Evolutionary conservation across 2,329 filamentous ascomycete genomes (phyloP).

Genomic region (Hypoxylon sp.): DNA sequence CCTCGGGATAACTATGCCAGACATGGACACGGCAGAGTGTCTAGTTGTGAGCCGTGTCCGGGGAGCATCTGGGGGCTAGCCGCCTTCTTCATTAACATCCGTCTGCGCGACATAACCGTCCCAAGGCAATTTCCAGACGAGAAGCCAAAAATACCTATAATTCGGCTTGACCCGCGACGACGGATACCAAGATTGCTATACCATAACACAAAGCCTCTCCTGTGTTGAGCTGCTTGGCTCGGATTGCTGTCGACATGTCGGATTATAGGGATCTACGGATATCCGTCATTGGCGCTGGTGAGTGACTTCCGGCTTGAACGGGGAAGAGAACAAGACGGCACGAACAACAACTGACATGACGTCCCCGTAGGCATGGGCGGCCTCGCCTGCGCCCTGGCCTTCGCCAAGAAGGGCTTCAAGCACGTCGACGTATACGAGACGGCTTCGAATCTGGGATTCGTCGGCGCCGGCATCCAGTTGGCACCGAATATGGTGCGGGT

Average conservation of each 20-base stretch:
- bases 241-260: constrained; percentile 38
- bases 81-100: constrained; percentile 16
- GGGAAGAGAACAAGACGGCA: background rate
- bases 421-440: constrained; percentile 78
- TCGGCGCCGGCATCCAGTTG: constrained; percentile 85
- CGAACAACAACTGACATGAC: constrained; percentile 9
- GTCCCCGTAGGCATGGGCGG: constrained; percentile 74
- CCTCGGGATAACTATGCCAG: constrained; percentile 29
- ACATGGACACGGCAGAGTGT: constrained; percentile 27
- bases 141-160: constrained; percentile 3
- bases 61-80: background rate
- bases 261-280: constrained; percentile 50
- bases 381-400: constrained; percentile 72
- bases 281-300: constrained; percentile 59
- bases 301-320: constrained; percentile 22
- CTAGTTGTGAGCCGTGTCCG: background rate
- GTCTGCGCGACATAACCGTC: background rate
- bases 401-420: constrained; percentile 79
- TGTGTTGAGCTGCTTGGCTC: constrained; percentile 9
- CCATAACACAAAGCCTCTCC: background rate
- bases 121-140: background rate
- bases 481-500: constrained; percentile 84
- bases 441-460: constrained; percentile 77
- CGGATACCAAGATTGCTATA: constrained; percentile 16
- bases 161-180: constrained; percentile 4